Evolutionary conservation across 176 grass and related monocot species (phyloP), one percentile per base, ranked within the genome.

Genomic region (Carex kokanica): DNA sequence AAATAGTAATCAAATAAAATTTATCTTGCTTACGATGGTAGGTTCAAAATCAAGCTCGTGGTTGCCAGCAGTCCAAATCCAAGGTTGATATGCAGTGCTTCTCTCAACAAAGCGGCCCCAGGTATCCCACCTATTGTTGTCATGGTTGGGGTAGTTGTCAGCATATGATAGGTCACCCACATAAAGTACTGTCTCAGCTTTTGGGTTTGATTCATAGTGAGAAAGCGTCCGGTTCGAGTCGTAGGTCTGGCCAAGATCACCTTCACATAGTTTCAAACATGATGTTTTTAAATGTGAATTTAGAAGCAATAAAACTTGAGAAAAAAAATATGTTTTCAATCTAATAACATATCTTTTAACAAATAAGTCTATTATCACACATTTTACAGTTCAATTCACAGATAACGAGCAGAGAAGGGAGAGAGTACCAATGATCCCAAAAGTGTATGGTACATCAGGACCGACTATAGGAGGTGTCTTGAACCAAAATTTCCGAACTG

Each of bases 41-140:
- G 95, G 95, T 81, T 85, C 88, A 49, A 88, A 97, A 62, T 97
- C 95, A 29, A 97, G 88, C 73, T 97, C 95, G 75, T 97, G 95
- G 64, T 97, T 97, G 65, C 92, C 95, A 78, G 92, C 88, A 52
- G 92, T 91, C 95, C 92, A 97, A 85, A 97, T 97, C 95, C 95
- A 97, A 31, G 92, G 90, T 32, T 97, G 95, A 83, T 97, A 97
- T 6, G 95, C 95, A 9, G 88, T 82, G 29, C 87, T 94, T 75
- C 95, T 89, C 78, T 97, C 95, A 17, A 92, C 82, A 87, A 97
- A 97, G 62, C 92, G 91, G 34, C 85, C 95, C 95, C 92, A 97
- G 23, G 90, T 94, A 86, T 97, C 95, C 95, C 95, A 97, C 78
- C 95, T 94, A 23, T 90, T 86, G 66, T 97, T 94, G 68, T 97